These are phyloP conservation scores for Syncephalastrum sp. DNA, from an alignment of 371 early-diverging fungal species.

Conservation along the genomic window DNA sequence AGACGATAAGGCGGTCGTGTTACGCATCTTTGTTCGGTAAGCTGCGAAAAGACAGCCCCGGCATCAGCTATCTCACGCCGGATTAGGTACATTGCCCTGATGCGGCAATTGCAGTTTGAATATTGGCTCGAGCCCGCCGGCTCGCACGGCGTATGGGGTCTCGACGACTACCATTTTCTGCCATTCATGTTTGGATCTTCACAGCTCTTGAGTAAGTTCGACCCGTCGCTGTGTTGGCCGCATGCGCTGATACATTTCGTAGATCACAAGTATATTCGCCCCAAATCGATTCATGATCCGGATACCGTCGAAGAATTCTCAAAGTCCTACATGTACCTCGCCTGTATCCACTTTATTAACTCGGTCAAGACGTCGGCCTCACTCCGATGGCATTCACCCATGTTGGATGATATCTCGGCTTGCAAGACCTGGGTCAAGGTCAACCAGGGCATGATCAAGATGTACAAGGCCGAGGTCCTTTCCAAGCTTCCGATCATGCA, in stretches of 20 bases:
- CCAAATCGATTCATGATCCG: constrained; percentile 83
- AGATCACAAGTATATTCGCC: constrained; percentile 80
- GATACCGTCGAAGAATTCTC: constrained; percentile 85
- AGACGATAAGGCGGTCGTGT: constrained; percentile 76
- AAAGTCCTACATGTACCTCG: constrained; percentile 89
- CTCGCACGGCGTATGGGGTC: constrained; percentile 98
- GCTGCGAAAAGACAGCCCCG: not conserved
- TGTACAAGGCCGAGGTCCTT: constrained; percentile 98
- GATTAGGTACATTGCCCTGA: constrained; percentile 79
- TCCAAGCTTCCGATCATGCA: constrained; percentile 98
- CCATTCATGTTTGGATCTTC: constrained; percentile 96
- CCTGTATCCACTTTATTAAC: constrained; percentile 89
- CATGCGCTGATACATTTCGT: not conserved
- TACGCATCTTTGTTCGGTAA: constrained; percentile 79
- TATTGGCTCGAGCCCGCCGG: constrained; percentile 99
- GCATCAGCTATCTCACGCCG: constrained; percentile 1
- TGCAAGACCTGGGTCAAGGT: constrained; percentile 93
- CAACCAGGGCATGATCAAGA: constrained; percentile 95
- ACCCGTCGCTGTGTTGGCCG: not conserved
- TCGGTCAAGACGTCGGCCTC: constrained; percentile 65
- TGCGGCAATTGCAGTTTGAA: constrained; percentile 85
- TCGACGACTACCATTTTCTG: constrained; percentile 98
- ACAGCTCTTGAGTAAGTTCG: constrained; percentile 70
- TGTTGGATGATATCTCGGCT: constrained; percentile 95
- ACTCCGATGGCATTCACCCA: constrained; percentile 88